Evolutionary conservation across 176 grass and related monocot genomes (phyloP).

Genomic region (Canna indica): DNA sequence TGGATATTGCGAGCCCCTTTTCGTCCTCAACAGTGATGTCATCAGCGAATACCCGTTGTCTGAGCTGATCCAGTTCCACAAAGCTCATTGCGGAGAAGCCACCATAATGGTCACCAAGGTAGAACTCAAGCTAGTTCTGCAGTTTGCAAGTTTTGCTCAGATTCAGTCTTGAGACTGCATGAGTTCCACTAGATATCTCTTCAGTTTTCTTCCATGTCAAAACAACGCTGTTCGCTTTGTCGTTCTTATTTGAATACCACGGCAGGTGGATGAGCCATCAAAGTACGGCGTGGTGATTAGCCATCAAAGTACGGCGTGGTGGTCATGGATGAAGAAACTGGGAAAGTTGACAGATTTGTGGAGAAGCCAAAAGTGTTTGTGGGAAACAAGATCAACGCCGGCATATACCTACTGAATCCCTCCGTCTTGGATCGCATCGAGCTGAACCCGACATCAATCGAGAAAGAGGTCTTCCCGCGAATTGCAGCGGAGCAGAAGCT

Average conservation of each 20-base stretch:
- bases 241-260: too few species aligned
- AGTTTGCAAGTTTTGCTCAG: background rate
- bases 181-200: too few species aligned
- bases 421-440: background rate
- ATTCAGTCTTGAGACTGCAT: too few species aligned
- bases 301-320: conserved; percentile 1
- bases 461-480: background rate
- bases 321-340: background rate
- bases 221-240: too few species aligned
- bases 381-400: background rate
- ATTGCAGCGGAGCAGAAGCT: background rate
- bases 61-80: conserved; percentile 2
- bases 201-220: too few species aligned
- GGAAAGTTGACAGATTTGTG: background rate
- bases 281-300: conserved; percentile 4
- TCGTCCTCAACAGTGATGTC: conserved; percentile 2
- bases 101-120: background rate
- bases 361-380: background rate
- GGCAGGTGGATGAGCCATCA: background rate
- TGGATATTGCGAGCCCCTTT: background rate
- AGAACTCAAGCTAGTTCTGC: background rate
- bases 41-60: background rate
- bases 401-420: background rate
- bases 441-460: background rate
- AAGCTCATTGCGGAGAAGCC: background rate